A percentile compares a stretch with the other conserved stretches of the same genome.
Conservation (phyloP, 257 asterid genomes). For the Scutellaria barbata region DNA sequence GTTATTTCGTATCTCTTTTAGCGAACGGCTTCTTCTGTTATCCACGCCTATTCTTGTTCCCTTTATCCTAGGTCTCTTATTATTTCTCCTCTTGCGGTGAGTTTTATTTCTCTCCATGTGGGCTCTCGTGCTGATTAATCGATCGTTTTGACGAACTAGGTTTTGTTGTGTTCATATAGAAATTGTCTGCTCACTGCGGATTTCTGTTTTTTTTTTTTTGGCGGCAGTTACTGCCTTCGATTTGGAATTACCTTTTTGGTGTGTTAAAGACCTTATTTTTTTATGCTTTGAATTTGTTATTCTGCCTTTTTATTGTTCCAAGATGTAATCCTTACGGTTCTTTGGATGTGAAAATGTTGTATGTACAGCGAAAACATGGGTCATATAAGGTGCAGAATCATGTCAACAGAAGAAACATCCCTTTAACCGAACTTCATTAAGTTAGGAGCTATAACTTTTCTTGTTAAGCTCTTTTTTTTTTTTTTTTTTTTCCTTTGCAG, state of each 20-base stretch:
- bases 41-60: background rate
- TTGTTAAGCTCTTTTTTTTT: too few relatives aligned
- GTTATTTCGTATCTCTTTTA: slow-evolving; percentile 25
- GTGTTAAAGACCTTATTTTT: background rate
- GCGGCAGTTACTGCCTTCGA: slow-evolving; percentile 21
- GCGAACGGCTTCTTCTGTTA: slow-evolving; percentile 12
- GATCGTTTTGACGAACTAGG: slow-evolving; percentile 19
- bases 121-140: background rate
- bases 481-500: background rate
- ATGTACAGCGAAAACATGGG: background rate
- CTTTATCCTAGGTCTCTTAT: slow-evolving; percentile 44
- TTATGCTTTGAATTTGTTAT: background rate
- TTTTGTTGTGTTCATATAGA: slow-evolving; percentile 5
- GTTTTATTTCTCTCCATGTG: background rate
- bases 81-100: slow-evolving; percentile 42
- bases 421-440: slow-evolving; percentile 3
- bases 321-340: slow-evolving; percentile 6
- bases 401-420: background rate
- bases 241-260: slow-evolving; percentile 9
- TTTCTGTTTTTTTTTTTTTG: slow-evolving; percentile 24
- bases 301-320: slow-evolving; percentile 3
- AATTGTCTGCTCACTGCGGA: background rate
- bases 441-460: slow-evolving; percentile 11
- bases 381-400: background rate
- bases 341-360: slow-evolving; percentile 1